These are phyloP conservation scores for Solanum dulcamara DNA, from an alignment of 257 asterid species.

Conservation along the genomic window DNA sequence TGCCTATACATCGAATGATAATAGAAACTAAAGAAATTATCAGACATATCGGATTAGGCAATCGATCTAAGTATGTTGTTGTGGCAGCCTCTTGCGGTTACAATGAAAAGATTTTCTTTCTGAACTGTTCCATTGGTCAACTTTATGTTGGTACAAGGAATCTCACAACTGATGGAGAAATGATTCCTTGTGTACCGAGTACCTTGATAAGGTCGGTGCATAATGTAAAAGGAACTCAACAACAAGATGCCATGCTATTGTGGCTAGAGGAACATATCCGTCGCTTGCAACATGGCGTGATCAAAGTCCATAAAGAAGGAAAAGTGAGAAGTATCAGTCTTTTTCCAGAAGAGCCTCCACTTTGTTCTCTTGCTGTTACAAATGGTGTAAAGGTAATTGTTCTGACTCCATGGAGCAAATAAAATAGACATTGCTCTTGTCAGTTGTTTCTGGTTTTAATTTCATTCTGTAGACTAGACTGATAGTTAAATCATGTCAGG, in stretches of 20 bases:
- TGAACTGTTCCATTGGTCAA: constrained; percentile 72
- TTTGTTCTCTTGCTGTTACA: constrained; percentile 62
- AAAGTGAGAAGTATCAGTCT: constrained; percentile 47
- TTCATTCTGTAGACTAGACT: background rate
- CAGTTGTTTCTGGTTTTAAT: background rate
- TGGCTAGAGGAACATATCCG: constrained; percentile 91
- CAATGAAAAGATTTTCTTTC: constrained; percentile 51
- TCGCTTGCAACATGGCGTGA: constrained; percentile 52
- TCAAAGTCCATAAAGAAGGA: constrained; percentile 46
- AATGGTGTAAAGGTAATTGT: constrained; percentile 74
- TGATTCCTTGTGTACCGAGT: constrained; percentile 85
- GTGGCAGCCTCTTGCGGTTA: constrained; percentile 59
- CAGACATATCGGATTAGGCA: constrained; percentile 26
- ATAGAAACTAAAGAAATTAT: constrained; percentile 28
- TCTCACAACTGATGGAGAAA: constrained; percentile 55
- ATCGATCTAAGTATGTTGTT: constrained; percentile 33
- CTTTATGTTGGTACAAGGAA: constrained; percentile 70
- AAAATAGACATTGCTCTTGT: background rate
- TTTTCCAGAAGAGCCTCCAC: constrained; percentile 65
- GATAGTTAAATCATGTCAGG: constrained; percentile 26
- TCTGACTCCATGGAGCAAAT: background rate
- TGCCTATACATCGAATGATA: constrained; percentile 51
- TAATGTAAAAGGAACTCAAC: constrained; percentile 26
- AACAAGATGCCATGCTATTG: constrained; percentile 71
- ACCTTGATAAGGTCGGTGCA: constrained; percentile 37